Evolutionary conservation across 1,284 basidiomycete species (phyloP).

Genomic region (Trichosporon sp.): DNA sequence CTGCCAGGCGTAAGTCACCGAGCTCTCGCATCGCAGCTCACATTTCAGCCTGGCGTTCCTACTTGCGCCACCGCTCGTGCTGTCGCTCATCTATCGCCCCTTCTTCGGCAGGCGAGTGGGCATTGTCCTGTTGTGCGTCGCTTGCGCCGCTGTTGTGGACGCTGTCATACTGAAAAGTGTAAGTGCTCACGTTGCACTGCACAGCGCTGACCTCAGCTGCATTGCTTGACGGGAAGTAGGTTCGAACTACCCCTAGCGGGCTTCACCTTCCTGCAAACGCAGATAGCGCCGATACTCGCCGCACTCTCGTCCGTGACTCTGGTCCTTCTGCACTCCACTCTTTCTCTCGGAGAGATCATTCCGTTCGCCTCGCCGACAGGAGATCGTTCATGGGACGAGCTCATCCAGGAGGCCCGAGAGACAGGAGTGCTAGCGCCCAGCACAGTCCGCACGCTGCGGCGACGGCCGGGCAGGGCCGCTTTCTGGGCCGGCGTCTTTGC

Average conservation of each 20-base stretch:
- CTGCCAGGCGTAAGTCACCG: not conserved
- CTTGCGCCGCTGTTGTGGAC: not conserved
- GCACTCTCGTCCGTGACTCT: not conserved
- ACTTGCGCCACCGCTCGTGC: not conserved
- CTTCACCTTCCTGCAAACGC: not conserved
- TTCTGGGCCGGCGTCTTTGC: not conserved
- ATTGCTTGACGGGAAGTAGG: not conserved
- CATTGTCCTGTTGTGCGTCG: not conserved
- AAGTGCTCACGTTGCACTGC: not conserved
- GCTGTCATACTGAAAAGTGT: not conserved
- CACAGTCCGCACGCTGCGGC: slow-evolving; percentile 23
- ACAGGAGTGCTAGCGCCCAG: not conserved
- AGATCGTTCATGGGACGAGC: not conserved
- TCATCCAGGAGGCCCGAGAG: not conserved
- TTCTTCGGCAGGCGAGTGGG: not conserved
- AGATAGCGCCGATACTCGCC: not conserved
- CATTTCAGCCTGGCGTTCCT: not conserved
- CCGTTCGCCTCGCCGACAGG: slow-evolving; percentile 4
- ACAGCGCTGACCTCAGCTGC: not conserved
- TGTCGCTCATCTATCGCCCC: not conserved
- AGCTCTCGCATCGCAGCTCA: not conserved
- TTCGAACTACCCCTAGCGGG: not conserved
- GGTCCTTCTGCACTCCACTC: not conserved
- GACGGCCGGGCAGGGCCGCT: slow-evolving; percentile 14
- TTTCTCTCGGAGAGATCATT: not conserved